Percentiles rank a stretch among this genome's conserved stretches.
These are phyloP conservation scores for Acanthamoeba royreba DNA, from an alignment of 208 protist genomes.

Conservation along the genomic window DNA sequence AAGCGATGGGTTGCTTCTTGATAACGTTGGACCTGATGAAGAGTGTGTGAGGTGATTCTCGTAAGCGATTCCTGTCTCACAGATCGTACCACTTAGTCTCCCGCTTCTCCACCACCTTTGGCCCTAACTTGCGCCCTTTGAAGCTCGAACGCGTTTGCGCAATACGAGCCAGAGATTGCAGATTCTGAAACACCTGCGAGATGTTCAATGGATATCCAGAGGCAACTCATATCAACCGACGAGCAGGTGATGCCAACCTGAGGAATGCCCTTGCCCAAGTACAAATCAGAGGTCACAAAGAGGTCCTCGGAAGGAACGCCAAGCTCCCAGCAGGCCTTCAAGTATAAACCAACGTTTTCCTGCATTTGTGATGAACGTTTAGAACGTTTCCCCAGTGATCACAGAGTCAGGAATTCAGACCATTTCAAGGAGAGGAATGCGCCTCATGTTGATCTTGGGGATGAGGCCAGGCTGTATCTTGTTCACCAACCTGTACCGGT, in stretches of 20 bases:
- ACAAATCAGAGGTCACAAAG: conserved; percentile 49
- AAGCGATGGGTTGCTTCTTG: not conserved
- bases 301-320: conserved; percentile 36
- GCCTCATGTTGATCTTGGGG: conserved; percentile 54
- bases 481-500: conserved; percentile 51
- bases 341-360: conserved; percentile 58
- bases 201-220: not conserved
- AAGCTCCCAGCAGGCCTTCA: conserved; percentile 64
- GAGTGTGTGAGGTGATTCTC: not conserved
- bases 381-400: not conserved
- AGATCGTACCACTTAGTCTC: not conserved
- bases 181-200: conserved; percentile 16
- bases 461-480: conserved; percentile 54
- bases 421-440: conserved; percentile 61
- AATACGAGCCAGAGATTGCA: conserved; percentile 13
- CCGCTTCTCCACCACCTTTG: not conserved
- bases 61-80: too few relatives aligned
- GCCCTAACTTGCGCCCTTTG: not conserved
- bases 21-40: not conserved
- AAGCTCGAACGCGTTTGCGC: not conserved
- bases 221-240: not conserved
- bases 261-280: not conserved
- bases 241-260: not conserved
- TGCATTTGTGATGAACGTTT: not conserved
- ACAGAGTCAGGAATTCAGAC: not conserved